These are phyloP conservation scores for Echium plantagineum DNA, from an alignment of 257 asterid species.

Conservation along the genomic window DNA sequence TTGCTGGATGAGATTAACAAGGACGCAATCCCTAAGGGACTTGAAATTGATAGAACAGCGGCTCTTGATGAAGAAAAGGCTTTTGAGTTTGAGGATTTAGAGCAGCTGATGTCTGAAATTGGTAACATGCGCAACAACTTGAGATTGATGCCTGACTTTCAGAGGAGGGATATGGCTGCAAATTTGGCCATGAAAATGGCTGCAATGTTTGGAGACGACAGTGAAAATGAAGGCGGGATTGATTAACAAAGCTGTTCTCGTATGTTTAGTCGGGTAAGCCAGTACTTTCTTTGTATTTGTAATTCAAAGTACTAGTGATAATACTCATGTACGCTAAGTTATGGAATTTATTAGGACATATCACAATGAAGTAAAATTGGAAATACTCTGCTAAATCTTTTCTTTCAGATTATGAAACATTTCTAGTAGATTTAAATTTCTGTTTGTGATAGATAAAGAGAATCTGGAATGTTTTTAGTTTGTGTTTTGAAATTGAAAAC, in stretches of 20 bases:
- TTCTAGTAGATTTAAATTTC: no score
- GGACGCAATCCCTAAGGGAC: conserved; percentile 19
- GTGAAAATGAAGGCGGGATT: conserved; percentile 59
- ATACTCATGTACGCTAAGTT: background rate
- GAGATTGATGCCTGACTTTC: conserved; percentile 89
- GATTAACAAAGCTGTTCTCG: conserved; percentile 14
- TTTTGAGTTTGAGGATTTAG: conserved; percentile 74
- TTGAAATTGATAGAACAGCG: conserved; percentile 19
- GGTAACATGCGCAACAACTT: conserved; percentile 65
- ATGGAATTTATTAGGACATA: no score
- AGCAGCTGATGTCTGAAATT: conserved; percentile 75
- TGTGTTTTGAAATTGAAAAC: no score
- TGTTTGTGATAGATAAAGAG: no score
- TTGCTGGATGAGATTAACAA: conserved; percentile 19
- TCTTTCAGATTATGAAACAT: no score
- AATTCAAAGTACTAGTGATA: no score
- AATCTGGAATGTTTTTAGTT: no score
- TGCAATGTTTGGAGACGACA: conserved; percentile 70
- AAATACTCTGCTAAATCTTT: no score
- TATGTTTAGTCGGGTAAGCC: background rate
- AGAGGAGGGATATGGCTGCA: conserved; percentile 95
- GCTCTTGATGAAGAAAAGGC: conserved; percentile 38
- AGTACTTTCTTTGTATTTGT: no score
- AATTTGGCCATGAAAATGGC: conserved; percentile 96
- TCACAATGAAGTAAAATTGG: no score